Evolutionary conservation across 805 yeast species (phyloP).

Genomic region (Cyberlindnera veronae): DNA sequence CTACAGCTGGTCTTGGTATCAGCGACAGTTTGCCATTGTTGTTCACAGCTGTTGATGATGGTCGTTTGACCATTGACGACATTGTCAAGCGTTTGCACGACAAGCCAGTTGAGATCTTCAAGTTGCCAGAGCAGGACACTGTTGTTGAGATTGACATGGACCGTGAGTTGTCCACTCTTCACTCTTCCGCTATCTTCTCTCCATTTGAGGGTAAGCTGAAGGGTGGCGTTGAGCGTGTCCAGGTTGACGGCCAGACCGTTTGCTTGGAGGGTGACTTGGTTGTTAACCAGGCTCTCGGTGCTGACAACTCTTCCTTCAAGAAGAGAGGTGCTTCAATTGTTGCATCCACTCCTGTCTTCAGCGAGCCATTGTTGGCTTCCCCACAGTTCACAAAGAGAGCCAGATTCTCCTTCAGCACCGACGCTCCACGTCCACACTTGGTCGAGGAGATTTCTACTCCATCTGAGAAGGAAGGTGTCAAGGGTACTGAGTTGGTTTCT

Average conservation of each 20-base stretch:
- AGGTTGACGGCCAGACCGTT: conserved; percentile 71
- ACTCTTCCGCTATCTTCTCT: conserved; percentile 44
- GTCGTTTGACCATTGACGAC: conserved; percentile 68
- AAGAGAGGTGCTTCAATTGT: conserved; percentile 27
- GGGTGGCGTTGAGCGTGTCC: conserved; percentile 89
- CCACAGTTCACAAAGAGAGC: conserved; percentile 35
- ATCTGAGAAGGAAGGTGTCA: conserved; percentile 41
- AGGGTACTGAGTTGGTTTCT: conserved; percentile 69
- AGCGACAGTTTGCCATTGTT: conserved; percentile 79
- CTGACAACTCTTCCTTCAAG: conserved; percentile 28
- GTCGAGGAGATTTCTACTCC: conserved; percentile 28
- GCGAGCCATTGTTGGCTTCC: conserved; percentile 34
- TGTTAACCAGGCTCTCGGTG: conserved; percentile 58
- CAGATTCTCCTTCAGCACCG: conserved; percentile 51
- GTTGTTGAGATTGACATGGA: conserved; percentile 81
- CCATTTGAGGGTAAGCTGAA: conserved; percentile 55
- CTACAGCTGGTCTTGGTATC: conserved; percentile 72
- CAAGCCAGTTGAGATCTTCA: conserved; percentile 79
- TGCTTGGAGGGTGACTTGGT: conserved; percentile 80
- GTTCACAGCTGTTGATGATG: conserved; percentile 72
- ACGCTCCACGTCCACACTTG: conserved; percentile 35
- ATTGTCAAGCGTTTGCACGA: conserved; percentile 71
- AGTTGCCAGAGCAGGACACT: conserved; percentile 76
- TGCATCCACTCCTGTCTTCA: conserved; percentile 22
- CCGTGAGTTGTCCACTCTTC: conserved; percentile 47